A percentile compares a stretch with the other conserved stretches of the same genome.
Conservation (phyloP, 805 yeast genomes). For the Starmerella geochares region DNA sequence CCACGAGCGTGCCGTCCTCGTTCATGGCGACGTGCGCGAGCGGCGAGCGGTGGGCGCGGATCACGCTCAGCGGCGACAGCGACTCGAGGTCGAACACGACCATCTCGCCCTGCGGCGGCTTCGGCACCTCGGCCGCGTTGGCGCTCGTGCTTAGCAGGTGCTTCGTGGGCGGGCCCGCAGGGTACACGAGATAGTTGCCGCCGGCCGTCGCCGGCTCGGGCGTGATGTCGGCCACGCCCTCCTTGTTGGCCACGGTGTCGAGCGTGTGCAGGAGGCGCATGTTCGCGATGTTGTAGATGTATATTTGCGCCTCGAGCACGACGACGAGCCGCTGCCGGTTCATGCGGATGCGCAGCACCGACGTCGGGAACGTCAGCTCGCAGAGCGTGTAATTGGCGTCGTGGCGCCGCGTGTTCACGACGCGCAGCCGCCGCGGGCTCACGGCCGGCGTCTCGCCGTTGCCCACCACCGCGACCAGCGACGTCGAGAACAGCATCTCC, state of each 20-base stretch:
- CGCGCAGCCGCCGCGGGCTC: conserved; percentile 68
- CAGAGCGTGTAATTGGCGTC: conserved; percentile 54
- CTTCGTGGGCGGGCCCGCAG: conserved; percentile 36
- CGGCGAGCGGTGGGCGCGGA: conserved; percentile 78
- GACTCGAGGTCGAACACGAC: conserved; percentile 68
- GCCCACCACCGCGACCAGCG: conserved; percentile 75
- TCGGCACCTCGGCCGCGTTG: conserved; percentile 18
- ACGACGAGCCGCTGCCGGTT: conserved; percentile 77
- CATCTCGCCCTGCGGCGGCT: conserved; percentile 47
- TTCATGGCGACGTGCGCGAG: conserved; percentile 60
- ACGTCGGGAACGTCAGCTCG: conserved; percentile 75
- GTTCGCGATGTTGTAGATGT: conserved; percentile 80
- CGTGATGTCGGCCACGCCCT: conserved; percentile 32
- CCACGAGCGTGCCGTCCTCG: conserved; percentile 65
- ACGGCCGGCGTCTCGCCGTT: conserved; percentile 47
- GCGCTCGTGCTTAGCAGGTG: conserved; percentile 19
- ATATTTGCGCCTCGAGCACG: conserved; percentile 67
- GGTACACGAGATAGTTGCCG: conserved; percentile 43
- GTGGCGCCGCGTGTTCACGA: conserved; percentile 61
- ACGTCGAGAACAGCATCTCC: conserved; percentile 85
- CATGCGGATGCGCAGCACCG: conserved; percentile 59
- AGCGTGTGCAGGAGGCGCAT: conserved; percentile 70
- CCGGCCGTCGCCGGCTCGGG: conserved; percentile 34
- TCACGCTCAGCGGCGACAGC: conserved; percentile 64
- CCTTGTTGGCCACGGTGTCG: conserved; percentile 44